Evolutionary conservation across 345 rosid genomes (phyloP).

Genomic region (Eucalyptus tenuipes): DNA sequence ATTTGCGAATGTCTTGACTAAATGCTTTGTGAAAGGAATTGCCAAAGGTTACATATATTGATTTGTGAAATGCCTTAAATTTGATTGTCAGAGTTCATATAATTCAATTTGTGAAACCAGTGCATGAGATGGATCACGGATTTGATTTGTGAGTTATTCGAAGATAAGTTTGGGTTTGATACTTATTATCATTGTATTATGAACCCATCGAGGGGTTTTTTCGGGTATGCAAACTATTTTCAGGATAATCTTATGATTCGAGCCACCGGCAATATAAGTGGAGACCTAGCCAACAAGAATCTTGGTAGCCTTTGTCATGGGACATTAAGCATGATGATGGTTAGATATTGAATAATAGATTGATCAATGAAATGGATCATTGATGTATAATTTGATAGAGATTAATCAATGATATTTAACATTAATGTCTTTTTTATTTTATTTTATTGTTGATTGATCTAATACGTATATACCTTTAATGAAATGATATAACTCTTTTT

Average conservation of each 20-base stretch:
- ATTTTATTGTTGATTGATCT: not conserved
- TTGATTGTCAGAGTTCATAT: not conserved
- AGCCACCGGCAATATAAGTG: fast-evolving
- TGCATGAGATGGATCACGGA: not conserved
- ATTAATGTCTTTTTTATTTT: not conserved
- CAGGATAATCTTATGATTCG: too few species aligned
- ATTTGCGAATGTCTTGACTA: not conserved
- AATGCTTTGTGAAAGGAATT: not conserved
- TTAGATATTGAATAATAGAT: not conserved
- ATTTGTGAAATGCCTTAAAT: not conserved
- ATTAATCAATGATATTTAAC: not conserved
- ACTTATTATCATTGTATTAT: not conserved
- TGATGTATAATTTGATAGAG: not conserved
- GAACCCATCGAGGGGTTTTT: not conserved
- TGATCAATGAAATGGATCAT: not conserved
- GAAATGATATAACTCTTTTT: not conserved
- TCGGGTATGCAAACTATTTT: not conserved
- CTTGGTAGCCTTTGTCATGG: not conserved
- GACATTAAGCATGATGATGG: fast-evolving
- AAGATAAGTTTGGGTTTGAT: not conserved
- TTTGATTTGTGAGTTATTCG: not conserved
- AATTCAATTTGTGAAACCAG: not conserved
- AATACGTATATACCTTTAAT: not conserved
- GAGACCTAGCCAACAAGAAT: not conserved
- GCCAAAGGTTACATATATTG: not conserved